Percentiles rank a stretch among this genome's conserved stretches.
Conservation (phyloP, 2,329 filamentous ascomycete genomes). For the Paecilomyces sp. region DNA sequence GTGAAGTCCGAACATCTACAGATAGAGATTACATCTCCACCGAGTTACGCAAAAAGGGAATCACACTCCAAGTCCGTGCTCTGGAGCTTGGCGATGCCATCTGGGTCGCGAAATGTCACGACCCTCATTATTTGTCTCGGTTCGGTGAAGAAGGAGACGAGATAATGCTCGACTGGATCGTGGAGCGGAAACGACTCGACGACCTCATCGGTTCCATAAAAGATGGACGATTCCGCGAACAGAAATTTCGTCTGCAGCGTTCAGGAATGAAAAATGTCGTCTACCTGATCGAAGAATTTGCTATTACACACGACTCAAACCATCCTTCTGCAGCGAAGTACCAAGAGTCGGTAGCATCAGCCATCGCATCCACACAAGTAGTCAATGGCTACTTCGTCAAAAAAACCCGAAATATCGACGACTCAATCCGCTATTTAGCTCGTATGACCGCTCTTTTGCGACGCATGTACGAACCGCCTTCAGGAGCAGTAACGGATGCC, state of each 20-base stretch:
- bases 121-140: constrained; percentile 48
- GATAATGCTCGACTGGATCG: constrained; percentile 70
- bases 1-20: constrained; percentile 65
- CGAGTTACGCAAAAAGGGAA: constrained; percentile 60
- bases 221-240: constrained; percentile 74
- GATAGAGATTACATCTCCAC: constrained; percentile 72
- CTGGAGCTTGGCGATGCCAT: constrained; percentile 69
- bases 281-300: constrained; percentile 70
- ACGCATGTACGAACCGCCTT: constrained; percentile 45
- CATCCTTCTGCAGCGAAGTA: constrained; percentile 41
- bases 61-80: constrained; percentile 59
- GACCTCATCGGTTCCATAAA: constrained; percentile 75
- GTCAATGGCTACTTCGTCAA: constrained; percentile 76
- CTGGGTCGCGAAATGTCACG: constrained; percentile 69
- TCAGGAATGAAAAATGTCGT: constrained; percentile 70
- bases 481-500: constrained; percentile 2
- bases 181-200: constrained; percentile 73
- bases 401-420: constrained; percentile 66
- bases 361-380: constrained; percentile 70
- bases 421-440: constrained; percentile 68
- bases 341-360: constrained; percentile 62
- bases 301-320: constrained; percentile 49
- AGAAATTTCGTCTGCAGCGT: constrained; percentile 70
- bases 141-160: constrained; percentile 55
- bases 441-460: constrained; percentile 64